Evolutionary conservation across 257 asterid genomes (phyloP).

Genomic region (Solanum neorickii): DNA sequence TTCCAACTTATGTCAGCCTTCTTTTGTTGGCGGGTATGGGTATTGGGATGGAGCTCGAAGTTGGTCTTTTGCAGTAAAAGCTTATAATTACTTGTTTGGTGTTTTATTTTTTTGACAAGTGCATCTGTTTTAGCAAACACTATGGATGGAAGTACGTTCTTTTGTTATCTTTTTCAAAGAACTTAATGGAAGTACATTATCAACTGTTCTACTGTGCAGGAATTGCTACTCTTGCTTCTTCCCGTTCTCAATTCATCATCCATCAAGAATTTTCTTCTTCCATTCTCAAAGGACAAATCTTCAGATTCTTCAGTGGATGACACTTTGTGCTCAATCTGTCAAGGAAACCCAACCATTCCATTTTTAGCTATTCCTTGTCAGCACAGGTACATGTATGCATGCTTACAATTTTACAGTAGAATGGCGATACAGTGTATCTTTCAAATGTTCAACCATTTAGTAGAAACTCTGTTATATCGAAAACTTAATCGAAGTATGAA

Average conservation of each 20-base stretch:
- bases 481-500: background rate
- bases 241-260: constrained; percentile 85
- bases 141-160: background rate
- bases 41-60: background rate
- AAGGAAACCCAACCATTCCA: constrained; percentile 71
- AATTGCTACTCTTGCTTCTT: constrained; percentile 82
- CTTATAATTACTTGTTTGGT: background rate
- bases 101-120: background rate
- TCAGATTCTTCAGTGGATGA: constrained; percentile 52
- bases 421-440: background rate
- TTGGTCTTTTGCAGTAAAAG: background rate
- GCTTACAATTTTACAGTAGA: background rate
- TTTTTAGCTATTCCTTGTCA: constrained; percentile 78
- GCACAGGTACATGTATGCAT: constrained; percentile 44
- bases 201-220: constrained; percentile 30
- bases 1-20: background rate
- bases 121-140: background rate
- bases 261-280: constrained; percentile 49
- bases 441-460: background rate
- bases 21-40: background rate
- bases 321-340: constrained; percentile 68
- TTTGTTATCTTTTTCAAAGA: background rate
- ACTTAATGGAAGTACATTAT: background rate
- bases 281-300: constrained; percentile 70
- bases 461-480: background rate